Base-by-base conservation (phyloP, 441 rosid genomes). In the Flueggea neowawraea region DNA sequence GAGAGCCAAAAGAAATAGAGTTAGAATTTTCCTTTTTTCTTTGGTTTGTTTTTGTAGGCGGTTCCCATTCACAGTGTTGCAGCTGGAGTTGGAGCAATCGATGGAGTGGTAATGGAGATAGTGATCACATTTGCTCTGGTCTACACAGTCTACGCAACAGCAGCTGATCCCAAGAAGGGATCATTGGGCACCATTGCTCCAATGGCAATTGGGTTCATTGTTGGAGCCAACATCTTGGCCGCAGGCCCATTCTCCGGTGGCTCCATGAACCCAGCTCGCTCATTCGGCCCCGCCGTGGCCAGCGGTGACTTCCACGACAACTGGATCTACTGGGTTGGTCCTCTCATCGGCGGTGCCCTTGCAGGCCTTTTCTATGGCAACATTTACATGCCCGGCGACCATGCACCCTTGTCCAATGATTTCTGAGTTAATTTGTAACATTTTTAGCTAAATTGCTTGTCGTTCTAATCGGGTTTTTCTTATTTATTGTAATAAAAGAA, bases 191-290 rank as follows among this genome's bases (percentile, higher is more conserved):
- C 75, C 55, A 88, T 90, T 51, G 96, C 97, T 48, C 98, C 97
- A 49, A 81, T 92, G 0, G 96, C 96, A 16, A 92, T 92, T 6
- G 96, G 96, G 4, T 84, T 92, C 80, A 86, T 92, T 7, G 96
- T 92, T 3, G 98, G 97, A 32, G 98, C 98, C 70, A 92, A 92
- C 84, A 92, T 90, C 67, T 70, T 88, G 61, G 98, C 95, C 0
- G 94, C 91, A 5, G 98, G 98, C 60, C 98, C 98, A 31, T 92
- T 92, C 83, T 87, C 94, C 0, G 96, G 96, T 13, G 96, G 96
- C n/a, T 90, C 98, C 54, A 92, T 90, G 98, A 92, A 92, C 88
- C 95, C 98, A 0, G 98, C 97, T n/a, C 88, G 95, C 4, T 90
- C 98, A n/a, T 92, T 92, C 17, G 98, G 98, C 36, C 98, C 96